Conservation (phyloP, 306 rosid genomes). For the Aeschynomene evenia region DNA sequence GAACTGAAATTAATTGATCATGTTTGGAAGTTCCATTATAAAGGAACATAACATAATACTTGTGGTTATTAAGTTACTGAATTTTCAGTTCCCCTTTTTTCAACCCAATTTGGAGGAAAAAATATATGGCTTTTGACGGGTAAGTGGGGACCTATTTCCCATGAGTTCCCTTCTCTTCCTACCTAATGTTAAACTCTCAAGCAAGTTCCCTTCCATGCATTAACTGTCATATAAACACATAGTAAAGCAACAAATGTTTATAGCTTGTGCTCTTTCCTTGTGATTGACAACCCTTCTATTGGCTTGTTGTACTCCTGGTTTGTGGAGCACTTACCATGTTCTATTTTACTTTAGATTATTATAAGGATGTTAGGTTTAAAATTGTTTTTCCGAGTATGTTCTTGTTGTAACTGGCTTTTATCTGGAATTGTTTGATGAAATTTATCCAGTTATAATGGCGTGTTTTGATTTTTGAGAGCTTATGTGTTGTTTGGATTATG, state of each 20-base stretch:
- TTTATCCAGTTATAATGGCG: neutral
- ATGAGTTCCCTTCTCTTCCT: no score
- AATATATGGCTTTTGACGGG: no score
- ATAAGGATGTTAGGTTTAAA: neutral
- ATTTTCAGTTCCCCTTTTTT: no score
- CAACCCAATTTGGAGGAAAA: no score
- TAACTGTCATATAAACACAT: no score
- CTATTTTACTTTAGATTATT: neutral
- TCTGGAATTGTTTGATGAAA: neutral
- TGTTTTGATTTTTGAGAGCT: slow-evolving; percentile 9
- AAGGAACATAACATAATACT: no score
- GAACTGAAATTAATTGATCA: no score
- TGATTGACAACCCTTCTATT: neutral
- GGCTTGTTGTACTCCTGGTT: neutral
- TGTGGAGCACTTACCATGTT: neutral
- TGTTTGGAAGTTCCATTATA: no score
- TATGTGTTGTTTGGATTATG: slow-evolving; percentile 3
- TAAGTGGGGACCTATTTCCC: no score
- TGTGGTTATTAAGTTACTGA: no score
- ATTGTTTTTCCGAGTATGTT: neutral
- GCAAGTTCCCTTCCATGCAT: no score
- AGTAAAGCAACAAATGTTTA: neutral
- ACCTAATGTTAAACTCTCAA: no score
- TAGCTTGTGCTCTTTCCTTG: neutral
- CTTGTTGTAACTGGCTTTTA: neutral